A percentile compares a stretch with the other conserved stretches of the same genome.
Evolutionary conservation across 164 flowering plant genomes (phyloP).

Genomic region (Kalanchoe fedtschenkoi): DNA sequence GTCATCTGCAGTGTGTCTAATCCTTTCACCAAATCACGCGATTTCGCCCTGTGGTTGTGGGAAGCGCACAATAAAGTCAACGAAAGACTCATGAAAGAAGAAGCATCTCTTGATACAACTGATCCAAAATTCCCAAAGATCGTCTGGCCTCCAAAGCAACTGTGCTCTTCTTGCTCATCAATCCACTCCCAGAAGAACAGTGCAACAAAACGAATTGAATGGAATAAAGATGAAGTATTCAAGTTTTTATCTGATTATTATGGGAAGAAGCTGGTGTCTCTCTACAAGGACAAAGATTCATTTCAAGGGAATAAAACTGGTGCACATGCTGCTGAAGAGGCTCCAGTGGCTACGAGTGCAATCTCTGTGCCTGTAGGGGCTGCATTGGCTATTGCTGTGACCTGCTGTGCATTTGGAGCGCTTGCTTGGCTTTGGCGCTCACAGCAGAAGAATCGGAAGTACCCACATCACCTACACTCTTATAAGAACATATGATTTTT

Average conservation of each 20-base stretch:
- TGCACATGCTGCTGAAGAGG: slow-evolving; percentile 21
- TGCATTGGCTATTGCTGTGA: slow-evolving; percentile 83
- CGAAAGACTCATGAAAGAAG: slow-evolving; percentile 68
- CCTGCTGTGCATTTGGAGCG: slow-evolving; percentile 93
- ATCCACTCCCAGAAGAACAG: slow-evolving; percentile 15
- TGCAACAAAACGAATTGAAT: slow-evolving; percentile 21
- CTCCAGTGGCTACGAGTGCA: slow-evolving; percentile 43
- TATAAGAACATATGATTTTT: slow-evolving; percentile 69
- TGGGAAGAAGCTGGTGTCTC: slow-evolving; percentile 47
- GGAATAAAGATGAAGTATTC: slow-evolving; percentile 66
- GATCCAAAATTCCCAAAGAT: slow-evolving; percentile 90
- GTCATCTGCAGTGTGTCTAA: slow-evolving; percentile 39
- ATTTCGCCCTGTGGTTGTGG: slow-evolving; percentile 90
- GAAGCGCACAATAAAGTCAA: slow-evolving; percentile 77
- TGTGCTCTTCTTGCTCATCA: slow-evolving; percentile 69
- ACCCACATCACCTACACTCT: slow-evolving; percentile 73
- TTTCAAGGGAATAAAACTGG: slow-evolving; percentile 5
- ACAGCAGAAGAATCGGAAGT: slow-evolving; percentile 98
- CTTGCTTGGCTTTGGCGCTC: slow-evolving; percentile 93
- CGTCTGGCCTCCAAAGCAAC: slow-evolving; percentile 82
- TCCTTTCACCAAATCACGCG: slow-evolving; percentile 64
- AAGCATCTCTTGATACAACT: slow-evolving; percentile 46
- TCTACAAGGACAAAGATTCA: too few relatives aligned
- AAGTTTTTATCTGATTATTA: slow-evolving; percentile 59
- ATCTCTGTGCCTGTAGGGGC: slow-evolving; percentile 88